Evolutionary conservation across 1,284 basidiomycete genomes (phyloP), one percentile per base, ranked within the genome.

Genomic region (Moesziomyces antarcticus): DNA sequence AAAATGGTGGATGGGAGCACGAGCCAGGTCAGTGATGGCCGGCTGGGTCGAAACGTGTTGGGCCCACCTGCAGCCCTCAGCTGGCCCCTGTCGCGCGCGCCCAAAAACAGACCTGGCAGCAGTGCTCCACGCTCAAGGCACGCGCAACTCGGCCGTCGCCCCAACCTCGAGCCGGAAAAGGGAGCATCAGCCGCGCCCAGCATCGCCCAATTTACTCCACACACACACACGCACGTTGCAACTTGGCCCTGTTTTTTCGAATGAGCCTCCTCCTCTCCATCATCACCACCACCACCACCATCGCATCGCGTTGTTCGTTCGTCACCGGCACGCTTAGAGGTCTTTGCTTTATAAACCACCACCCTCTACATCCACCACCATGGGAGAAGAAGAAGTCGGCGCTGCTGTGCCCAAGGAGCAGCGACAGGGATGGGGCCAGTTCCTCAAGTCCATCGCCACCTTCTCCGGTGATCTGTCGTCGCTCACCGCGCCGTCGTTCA

Each of bases 401-500:
- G 69, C 37, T 48, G 68, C 73, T 50, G 76, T 79, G 44, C 78
- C 78, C 41, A 57, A 56, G 43, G 78, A 79, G 50, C 78, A 79
- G 68, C 58, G 72, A 59, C 75, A 78, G 64, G 78, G 78, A 27
- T 79, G 78, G 78, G 73, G 76, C 25, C 73, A 81, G 60, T 81
- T 81, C 60, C 62, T 83, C 58, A 82, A 83, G 58, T 69, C 79
- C 14, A 80, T 83, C 50, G 82, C 82, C 56, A 75, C 75, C 56
- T 82, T 83, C 61, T 82, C 81, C 3, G 95, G 95, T 63, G 96
- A 99, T 86, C 88, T 99, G 54, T 96, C 92, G 1, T 90, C 91
- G 5, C 88, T 99, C 86, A 98, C 96, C 0, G 96, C 95, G 0
- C 96, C 96, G n/a, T 84, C 85, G 10, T 86, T 85, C 75, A 86